Evolutionary conservation across 2,329 filamentous ascomycete genomes (phyloP), one percentile per base, ranked within the genome.

Genomic region (Paraphaeosphaeria minitans): DNA sequence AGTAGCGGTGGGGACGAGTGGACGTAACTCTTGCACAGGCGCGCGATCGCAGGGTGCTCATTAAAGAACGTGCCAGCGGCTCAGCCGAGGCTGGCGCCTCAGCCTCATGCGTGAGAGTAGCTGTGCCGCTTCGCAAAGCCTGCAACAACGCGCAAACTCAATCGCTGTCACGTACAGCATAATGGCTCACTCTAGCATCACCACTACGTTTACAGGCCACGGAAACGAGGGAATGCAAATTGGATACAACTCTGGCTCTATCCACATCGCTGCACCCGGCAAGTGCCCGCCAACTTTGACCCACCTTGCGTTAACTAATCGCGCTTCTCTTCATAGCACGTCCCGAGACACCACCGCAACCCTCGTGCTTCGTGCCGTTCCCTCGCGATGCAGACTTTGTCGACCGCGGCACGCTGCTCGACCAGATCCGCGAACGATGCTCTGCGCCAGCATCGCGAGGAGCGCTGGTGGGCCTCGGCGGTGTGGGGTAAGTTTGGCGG

Each of bases 371-470:
- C 24, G 57, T 73, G 19, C 69, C 67, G 12, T 73, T 73, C 53
- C 31, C 33, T 31, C 61, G 59, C 9, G 67, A 74, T 51, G 39
- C 35, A 4, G 63, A 69, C 56, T 70, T 72, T 39, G 58, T 73
- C 42, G 60, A 68, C 12, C 64, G 63, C 16, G 59, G 47, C 46
- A 49, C 21, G 3, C 16, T 70, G 19, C 48, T 70, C 24, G 55
- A 64, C 42, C 56, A 61, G 53, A 66, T 73, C 14, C 16, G 58
- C 45, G 8, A 66, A 49, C 54, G 70, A 75, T 71, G 75, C 66
- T 9, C 66, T 79, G 1, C 74, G 37, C 61, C 65, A 56, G 64
- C 47, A 35, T 66, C 64, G 22, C 39, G 64, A 27, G 55, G 61
- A 1, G 70, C 67, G 52, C 66, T 74, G 27, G 65, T 72, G 10